Base-by-base conservation (phyloP, 805 yeast genomes). In the Starmera amethionina region DNA sequence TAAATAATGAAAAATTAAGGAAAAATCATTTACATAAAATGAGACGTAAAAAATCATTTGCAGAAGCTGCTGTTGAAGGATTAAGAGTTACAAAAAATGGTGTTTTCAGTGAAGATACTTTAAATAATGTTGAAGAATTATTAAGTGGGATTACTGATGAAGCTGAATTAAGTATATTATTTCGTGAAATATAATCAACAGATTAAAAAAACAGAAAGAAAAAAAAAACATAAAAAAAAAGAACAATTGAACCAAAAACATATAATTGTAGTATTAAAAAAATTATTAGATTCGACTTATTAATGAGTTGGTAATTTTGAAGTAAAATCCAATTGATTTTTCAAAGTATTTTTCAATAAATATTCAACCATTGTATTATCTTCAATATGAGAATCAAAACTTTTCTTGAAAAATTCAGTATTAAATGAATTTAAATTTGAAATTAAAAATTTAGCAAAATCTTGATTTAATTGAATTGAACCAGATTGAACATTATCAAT, bases 301-400 rank as follows among this genome's bases (percentile, higher is more conserved):
- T 71, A n/a, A n/a, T n/a, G 58, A 30, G 81, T 76, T 37, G 86
- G 79, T 53, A 85, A 71, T 59, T 83, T 77, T 37, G 87, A 78
- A 53, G 87, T 77, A 55, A 82, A 69, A 58, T 82, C 89, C 47
- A 85, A 72, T 65, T 87, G 96, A 47, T 87, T 82, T 65, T 82
- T 84, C 51, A 87, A 78, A 41, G 93, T 83, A 49, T 81, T 77
- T 42, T 95, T 81, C 62, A 87, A 71, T 22, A 22, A 8, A 57
- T 81, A 83, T 57, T 84, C 90, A 46, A 87, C 73, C 77, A 86
- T 75, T 45, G 83, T 69, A 34, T 86, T 78, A 53, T 87, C 95
- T 60, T 84, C 87, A 56, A 80, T 68, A 58, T 84, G 88, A 31
- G 74, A 70, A 56, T 75, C 77, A 69, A 85, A 77, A 46, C 78